A percentile compares a stretch with the other conserved stretches of the same genome.
Evolutionary conservation across 2,329 filamentous ascomycete species (phyloP).

Genomic region (Penicillium sumatraense): DNA sequence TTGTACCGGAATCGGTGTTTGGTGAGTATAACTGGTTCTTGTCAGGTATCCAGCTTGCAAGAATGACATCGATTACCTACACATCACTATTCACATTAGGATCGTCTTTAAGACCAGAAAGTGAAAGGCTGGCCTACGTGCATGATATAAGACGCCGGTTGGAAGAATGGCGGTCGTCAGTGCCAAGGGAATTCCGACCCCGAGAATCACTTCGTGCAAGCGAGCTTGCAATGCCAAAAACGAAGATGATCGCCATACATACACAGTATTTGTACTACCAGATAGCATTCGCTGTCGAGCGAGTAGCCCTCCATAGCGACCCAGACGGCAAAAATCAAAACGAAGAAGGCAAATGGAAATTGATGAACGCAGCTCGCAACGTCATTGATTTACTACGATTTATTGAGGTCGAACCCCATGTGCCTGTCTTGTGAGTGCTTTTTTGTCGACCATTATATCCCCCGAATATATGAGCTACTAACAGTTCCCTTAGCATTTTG

Average conservation of each 20-base stretch:
- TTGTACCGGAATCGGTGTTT: constrained; percentile 36
- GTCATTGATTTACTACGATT: constrained; percentile 40
- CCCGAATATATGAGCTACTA: background rate
- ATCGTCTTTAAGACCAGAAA: constrained; percentile 27
- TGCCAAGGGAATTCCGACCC: constrained; percentile 38
- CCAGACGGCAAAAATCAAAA: background rate
- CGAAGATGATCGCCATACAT: constrained; percentile 28
- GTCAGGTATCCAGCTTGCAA: constrained; percentile 32
- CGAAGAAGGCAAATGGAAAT: constrained; percentile 24
- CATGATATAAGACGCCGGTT: constrained; percentile 29
- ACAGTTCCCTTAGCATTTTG: background rate
- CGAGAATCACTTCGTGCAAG: constrained; percentile 24
- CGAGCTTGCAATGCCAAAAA: constrained; percentile 16
- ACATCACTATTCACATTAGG: constrained; percentile 42
- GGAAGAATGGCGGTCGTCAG: constrained; percentile 36
- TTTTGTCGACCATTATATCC: too few species aligned
- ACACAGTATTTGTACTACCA: constrained; percentile 38
- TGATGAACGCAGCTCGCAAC: constrained; percentile 37
- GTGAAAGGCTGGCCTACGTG: constrained; percentile 23
- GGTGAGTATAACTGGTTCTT: constrained; percentile 43
- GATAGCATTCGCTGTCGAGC: constrained; percentile 36
- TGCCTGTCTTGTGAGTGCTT: constrained; percentile 42
- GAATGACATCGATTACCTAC: constrained; percentile 41
- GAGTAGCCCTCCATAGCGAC: constrained; percentile 33
- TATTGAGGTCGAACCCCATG: constrained; percentile 40